phyloP scores from a whole-genome alignment of 1,284 basidiomycete genomes.

The Ustilago bromivora region DNA sequence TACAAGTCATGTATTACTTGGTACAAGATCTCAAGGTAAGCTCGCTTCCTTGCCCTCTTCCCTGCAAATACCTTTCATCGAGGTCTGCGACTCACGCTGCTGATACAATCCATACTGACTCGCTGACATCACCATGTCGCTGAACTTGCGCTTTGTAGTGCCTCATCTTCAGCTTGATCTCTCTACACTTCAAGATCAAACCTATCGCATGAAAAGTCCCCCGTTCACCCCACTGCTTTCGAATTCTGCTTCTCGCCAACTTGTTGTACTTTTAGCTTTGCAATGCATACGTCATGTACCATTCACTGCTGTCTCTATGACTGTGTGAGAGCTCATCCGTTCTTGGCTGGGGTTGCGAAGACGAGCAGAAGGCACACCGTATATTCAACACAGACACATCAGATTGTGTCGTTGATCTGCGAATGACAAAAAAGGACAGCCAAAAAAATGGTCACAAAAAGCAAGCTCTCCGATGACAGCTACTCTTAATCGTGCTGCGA shows the following conservation, averaged over 20 bases:
- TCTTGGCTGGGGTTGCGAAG: too few relatives aligned
- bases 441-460: constrained; percentile 10
- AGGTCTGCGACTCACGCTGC: not conserved
- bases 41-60: not conserved
- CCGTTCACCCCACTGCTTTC: not conserved
- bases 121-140: not conserved
- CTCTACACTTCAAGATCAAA: constrained; percentile 99
- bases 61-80: not conserved
- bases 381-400: not conserved
- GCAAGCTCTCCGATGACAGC: not conserved
- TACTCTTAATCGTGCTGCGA: not conserved
- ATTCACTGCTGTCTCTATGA: too few relatives aligned
- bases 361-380: not conserved
- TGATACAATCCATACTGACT: not conserved
- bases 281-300: not conserved
- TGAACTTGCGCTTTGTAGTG: constrained; percentile 74
- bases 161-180: constrained; percentile 96
- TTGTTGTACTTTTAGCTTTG: constrained; percentile 30
- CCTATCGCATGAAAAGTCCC: constrained; percentile 75
- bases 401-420: not conserved
- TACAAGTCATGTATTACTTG: constrained; percentile 98
- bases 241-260: not conserved
- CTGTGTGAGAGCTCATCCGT: not conserved
- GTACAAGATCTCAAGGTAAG: constrained; percentile 93
- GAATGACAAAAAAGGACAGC: not conserved